Base-by-base conservation (phyloP, 768 basidiomycete species). In the Tylopilus balloui region DNA sequence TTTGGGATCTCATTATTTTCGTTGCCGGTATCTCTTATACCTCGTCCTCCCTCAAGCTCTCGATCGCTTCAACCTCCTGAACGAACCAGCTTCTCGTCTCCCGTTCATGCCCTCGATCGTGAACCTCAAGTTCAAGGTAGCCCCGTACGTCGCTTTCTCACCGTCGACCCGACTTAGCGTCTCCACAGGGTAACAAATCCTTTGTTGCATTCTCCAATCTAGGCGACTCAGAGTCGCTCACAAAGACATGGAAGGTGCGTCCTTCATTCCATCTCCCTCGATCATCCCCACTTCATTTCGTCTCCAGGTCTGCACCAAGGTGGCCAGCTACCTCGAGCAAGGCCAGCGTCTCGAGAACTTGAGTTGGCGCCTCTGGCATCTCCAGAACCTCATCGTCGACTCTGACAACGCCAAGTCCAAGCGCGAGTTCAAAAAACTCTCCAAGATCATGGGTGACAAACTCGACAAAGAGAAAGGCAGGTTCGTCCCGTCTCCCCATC, bases 121-220 rank as follows among this genome's bases (percentile, higher is more conserved):
- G 73, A 86, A 87, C 69, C 82, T 86, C 78, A 87, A 87, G 80
- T 87, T 86, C 81, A 87, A 87, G 75, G 87, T 79, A 42, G 7
- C 0, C 55, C 50, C 1, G 6, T 21, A 9, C 3, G 2, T n/a
- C 27, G 13, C 14, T 35, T 20, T 20, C 50, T 14, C 38, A 13
- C 43, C 31, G 2, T 8, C 17, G 5, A n/a, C 52, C 29, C 28
- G 38, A 56, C 48, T 55, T 48, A 51, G 38, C 38, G n/a, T 46
- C 50, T 53, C 49, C 52, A 47, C 63, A 78, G 90, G 89, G 90
- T 71, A 92, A 92, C 81, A 92, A 92, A 76, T 92, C 90, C 67
- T 92, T 92, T 68, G 87, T 92, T 69, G 88, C 90, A 53, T 92
- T 92, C 73, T 87, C 86, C 68, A 89, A 91, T 73, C 79, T 92